Conservation (phyloP, 805 yeast species). For the Yarrowia deformans region DNA sequence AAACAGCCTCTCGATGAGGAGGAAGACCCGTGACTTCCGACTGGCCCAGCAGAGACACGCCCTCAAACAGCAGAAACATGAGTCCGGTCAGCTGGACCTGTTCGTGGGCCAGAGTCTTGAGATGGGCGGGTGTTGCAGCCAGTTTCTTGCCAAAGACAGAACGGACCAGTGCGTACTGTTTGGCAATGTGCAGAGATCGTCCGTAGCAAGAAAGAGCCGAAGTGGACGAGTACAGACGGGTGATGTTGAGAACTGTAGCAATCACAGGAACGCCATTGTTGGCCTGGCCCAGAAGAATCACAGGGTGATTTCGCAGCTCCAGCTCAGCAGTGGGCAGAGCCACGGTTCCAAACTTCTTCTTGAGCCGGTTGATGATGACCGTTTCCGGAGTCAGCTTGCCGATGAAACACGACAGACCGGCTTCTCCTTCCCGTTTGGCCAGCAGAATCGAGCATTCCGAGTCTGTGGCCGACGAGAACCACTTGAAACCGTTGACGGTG, state of each 20-base stretch:
- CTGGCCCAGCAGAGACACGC: conserved; percentile 45
- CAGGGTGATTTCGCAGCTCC: conserved; percentile 45
- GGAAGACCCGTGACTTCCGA: conserved; percentile 42
- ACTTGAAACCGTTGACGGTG: conserved; percentile 47
- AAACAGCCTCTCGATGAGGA: conserved; percentile 41
- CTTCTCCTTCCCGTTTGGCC: conserved; percentile 45
- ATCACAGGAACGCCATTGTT: conserved; percentile 48
- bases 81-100: conserved; percentile 45
- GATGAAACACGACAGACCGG: conserved; percentile 47
- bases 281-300: conserved; percentile 44
- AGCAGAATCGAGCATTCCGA: conserved; percentile 48
- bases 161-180: conserved; percentile 46
- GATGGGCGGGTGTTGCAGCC: conserved; percentile 45
- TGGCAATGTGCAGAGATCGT: conserved; percentile 44
- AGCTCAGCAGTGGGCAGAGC: conserved; percentile 50
- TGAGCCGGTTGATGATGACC: conserved; percentile 46
- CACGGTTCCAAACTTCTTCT: conserved; percentile 48
- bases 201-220: conserved; percentile 45
- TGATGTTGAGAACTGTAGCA: conserved; percentile 47
- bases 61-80: conserved; percentile 45
- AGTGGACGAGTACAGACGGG: conserved; percentile 46
- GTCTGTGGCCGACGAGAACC: conserved; percentile 50
- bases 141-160: conserved; percentile 46
- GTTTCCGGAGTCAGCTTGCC: conserved; percentile 45
- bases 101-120: conserved; percentile 46